These are phyloP conservation scores for Arabidopsis thaliana DNA, from an alignment of 345 rosid genomes.

Conservation along the genomic window TAIR10.1 NC_003075.7:13598501-13599000, in stretches of 20 bases:
- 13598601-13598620: slow-evolving; percentile 54
- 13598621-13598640: slow-evolving; percentile 26
- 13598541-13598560: slow-evolving; percentile 21
- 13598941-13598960: background rate
- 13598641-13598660: slow-evolving; percentile 9
- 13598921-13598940: background rate
- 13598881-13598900: background rate
- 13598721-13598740: background rate
- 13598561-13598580: background rate
- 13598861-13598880: slow-evolving; percentile 8
- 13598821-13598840: slow-evolving; percentile 28
- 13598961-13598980: background rate
- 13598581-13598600: slow-evolving; percentile 21
- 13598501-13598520: slow-evolving; percentile 75
- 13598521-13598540: slow-evolving; percentile 5
- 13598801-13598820: slow-evolving; percentile 34
- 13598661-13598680: background rate
- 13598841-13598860: slow-evolving; percentile 7
- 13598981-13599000: background rate
- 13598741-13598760: slow-evolving; percentile 23
- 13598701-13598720: background rate
- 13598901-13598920: background rate
- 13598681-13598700: background rate
- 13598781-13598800: background rate
- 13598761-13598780: slow-evolving; percentile 12